Evolutionary conservation across 1,139 yeast species (phyloP).

Genomic region (Suhomyces yuchorum): DNA sequence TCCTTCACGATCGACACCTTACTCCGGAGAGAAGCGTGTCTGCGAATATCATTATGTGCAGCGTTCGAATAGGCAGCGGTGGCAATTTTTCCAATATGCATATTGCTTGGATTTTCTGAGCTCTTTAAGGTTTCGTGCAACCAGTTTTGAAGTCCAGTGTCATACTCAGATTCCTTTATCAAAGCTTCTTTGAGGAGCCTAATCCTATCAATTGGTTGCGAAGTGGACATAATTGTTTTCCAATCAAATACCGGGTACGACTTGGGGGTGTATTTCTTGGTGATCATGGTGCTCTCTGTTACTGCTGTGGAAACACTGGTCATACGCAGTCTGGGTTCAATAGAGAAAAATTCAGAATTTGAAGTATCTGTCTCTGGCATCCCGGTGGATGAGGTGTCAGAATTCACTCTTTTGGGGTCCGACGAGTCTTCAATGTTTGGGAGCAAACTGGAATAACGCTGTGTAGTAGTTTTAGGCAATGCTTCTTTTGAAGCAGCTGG

Average conservation of each 20-base stretch:
- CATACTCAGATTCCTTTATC: constrained; percentile 39
- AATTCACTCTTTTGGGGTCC: constrained; percentile 5
- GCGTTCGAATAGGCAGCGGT: constrained; percentile 52
- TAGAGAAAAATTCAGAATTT: neutral
- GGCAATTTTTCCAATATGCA: constrained; percentile 49
- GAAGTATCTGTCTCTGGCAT: neutral
- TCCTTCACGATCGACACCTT: constrained; percentile 48
- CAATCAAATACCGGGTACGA: constrained; percentile 46
- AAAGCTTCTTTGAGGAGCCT: constrained; percentile 44
- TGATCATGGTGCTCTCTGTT: constrained; percentile 4
- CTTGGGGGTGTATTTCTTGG: constrained; percentile 10
- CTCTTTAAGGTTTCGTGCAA: constrained; percentile 40
- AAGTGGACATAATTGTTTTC: constrained; percentile 45
- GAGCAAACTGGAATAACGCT: constrained; percentile 29
- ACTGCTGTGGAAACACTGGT: constrained; percentile 6
- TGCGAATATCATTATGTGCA: constrained; percentile 44
- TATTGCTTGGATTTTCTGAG: constrained; percentile 36
- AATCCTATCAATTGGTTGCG: constrained; percentile 48
- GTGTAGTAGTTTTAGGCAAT: constrained; percentile 14
- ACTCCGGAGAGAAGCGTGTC: constrained; percentile 46
- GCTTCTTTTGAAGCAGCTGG: constrained; percentile 28
- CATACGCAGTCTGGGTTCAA: neutral
- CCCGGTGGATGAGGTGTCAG: constrained; percentile 7
- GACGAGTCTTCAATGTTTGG: constrained; percentile 11
- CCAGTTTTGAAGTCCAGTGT: constrained; percentile 54